Conservation (phyloP, 495 filamentous ascomycete species). For the Pseudoneurospora amorphoporcata region DNA sequence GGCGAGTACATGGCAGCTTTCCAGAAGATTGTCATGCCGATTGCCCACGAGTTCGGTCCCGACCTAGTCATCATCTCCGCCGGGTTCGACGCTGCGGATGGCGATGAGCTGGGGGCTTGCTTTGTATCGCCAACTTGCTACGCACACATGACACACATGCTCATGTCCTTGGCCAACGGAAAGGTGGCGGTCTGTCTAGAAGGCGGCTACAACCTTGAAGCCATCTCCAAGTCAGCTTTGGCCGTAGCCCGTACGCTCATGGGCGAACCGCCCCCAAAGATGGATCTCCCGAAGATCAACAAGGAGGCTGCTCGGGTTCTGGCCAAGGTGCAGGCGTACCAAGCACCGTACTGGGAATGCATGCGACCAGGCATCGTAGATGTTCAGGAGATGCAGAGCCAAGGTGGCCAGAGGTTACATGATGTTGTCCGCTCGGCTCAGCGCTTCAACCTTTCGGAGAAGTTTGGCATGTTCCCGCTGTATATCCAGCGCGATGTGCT, state of each 20-base stretch:
- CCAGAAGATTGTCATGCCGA: slow-evolving; percentile 94
- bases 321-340: slow-evolving; percentile 39
- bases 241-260: slow-evolving; percentile 88
- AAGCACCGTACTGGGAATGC: slow-evolving; percentile 51
- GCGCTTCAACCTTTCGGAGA: slow-evolving; percentile 53
- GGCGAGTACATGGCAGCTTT: slow-evolving; percentile 96
- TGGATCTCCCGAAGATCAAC: slow-evolving; percentile 37
- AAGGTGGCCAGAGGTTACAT: slow-evolving; percentile 29
- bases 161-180: slow-evolving; percentile 89
- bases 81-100: slow-evolving; percentile 90
- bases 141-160: slow-evolving; percentile 97
- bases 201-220: slow-evolving; percentile 88
- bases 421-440: slow-evolving; percentile 73
- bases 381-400: slow-evolving; percentile 26
- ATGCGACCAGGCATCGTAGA: slow-evolving; percentile 44
- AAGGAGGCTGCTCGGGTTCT: slow-evolving; percentile 40
- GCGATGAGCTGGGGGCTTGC: slow-evolving; percentile 85
- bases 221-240: slow-evolving; percentile 84
- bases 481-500: slow-evolving; percentile 60
- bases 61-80: slow-evolving; percentile 94
- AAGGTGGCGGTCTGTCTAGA: slow-evolving; percentile 88
- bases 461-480: slow-evolving; percentile 63
- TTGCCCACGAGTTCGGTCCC: slow-evolving; percentile 83
- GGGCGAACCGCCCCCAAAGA: slow-evolving; percentile 80
- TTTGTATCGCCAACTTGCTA: slow-evolving; percentile 86